Conservation (phyloP, 2,329 filamentous ascomycete species). For the Lomentospora prolificans region DNA sequence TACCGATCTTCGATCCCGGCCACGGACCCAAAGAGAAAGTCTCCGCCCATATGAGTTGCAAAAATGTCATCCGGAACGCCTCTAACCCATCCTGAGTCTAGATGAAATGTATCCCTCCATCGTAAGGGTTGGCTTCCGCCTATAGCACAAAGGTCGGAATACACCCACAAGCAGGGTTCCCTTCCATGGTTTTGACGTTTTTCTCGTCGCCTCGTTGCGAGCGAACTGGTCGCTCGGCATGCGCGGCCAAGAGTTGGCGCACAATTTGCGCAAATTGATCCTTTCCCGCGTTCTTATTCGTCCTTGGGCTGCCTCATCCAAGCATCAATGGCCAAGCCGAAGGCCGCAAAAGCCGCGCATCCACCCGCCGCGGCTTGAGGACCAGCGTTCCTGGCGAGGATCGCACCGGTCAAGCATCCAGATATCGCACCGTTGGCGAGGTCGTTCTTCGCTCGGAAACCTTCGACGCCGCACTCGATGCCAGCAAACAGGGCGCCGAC, state of each 20-base stretch:
- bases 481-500: constrained; percentile 86
- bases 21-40: neutral
- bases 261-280: neutral
- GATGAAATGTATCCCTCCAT: neutral
- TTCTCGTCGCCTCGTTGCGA: neutral
- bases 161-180: neutral
- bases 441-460: constrained; percentile 87
- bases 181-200: neutral
- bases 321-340: constrained; percentile 82
- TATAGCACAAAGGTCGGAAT: neutral
- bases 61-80: constrained; percentile 1
- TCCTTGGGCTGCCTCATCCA: constrained; percentile 76
- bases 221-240: neutral
- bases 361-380: constrained; percentile 82
- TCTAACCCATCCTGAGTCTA: neutral
- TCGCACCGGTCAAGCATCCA: constrained; percentile 84
- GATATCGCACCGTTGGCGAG: constrained; percentile 77
- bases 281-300: constrained; percentile 25
- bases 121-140: neutral
- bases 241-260: neutral
- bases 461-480: constrained; percentile 94
- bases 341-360: constrained; percentile 88
- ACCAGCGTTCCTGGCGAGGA: constrained; percentile 76
- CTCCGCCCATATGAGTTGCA: no score
- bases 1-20: neutral